These are phyloP conservation scores for Inosperma sp. DNA, from an alignment of 768 basidiomycete species.

Conservation along the genomic window DNA sequence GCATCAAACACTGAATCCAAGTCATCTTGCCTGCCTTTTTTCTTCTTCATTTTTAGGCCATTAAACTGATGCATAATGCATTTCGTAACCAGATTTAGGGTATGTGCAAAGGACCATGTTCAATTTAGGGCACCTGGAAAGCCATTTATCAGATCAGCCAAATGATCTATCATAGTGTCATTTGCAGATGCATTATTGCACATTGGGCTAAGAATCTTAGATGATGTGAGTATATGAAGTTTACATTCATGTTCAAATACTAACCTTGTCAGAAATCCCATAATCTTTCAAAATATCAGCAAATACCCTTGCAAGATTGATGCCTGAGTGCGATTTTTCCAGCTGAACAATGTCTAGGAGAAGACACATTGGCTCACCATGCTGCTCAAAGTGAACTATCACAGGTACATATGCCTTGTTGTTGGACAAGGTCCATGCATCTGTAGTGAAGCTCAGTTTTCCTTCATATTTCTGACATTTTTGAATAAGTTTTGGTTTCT, in stretches of 20 bases:
- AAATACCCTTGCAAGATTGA: constrained; percentile 32
- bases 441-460: constrained; percentile 19
- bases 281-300: constrained; percentile 29
- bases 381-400: constrained; percentile 29
- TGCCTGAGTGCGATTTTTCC: constrained; percentile 28
- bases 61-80: constrained; percentile 30
- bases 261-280: constrained; percentile 31
- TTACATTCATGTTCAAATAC: too few relatives aligned
- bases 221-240: neutral
- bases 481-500: neutral
- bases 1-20: neutral
- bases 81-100: too few relatives aligned
- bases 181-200: too few relatives aligned
- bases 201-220: constrained; percentile 28
- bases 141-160: too few relatives aligned
- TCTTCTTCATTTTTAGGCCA: constrained; percentile 17
- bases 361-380: constrained; percentile 24
- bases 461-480: too few relatives aligned
- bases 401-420: constrained; percentile 29
- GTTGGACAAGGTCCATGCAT: constrained; percentile 37
- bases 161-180: too few relatives aligned
- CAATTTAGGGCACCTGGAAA: too few relatives aligned
- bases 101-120: constrained; percentile 29
- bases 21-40: constrained; percentile 4
- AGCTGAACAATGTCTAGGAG: constrained; percentile 38